phyloP scores from a whole-genome alignment of 1,284 basidiomycete species.

The Malassezia slooffiae region DNA sequence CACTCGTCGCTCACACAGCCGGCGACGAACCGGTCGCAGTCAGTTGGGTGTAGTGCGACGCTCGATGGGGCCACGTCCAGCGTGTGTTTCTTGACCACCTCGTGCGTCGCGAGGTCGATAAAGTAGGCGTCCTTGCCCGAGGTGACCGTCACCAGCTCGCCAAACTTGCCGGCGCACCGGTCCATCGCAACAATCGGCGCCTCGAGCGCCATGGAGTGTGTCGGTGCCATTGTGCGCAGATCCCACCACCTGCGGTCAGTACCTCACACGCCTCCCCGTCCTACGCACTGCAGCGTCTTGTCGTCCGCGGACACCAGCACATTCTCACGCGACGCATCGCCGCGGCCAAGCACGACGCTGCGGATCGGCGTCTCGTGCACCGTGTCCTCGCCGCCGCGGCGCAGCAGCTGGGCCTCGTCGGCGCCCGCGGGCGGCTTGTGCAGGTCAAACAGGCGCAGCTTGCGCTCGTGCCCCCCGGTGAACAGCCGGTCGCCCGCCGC shows the following conservation, averaged over 20 bases:
- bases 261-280: too few relatives aligned
- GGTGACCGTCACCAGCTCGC: slow-evolving; percentile 75
- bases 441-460: slow-evolving; percentile 86
- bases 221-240: slow-evolving; percentile 62
- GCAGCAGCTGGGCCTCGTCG: slow-evolving; percentile 64
- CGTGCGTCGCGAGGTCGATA: slow-evolving; percentile 49
- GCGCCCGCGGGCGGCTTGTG: slow-evolving; percentile 53
- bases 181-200: slow-evolving; percentile 88
- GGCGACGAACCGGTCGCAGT: slow-evolving; percentile 79
- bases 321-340: slow-evolving; percentile 54
- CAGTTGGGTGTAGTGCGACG: slow-evolving; percentile 78
- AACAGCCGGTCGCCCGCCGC: slow-evolving; percentile 59
- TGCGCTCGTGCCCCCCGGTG: slow-evolving; percentile 96
- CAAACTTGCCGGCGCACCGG: slow-evolving; percentile 58
- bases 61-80: slow-evolving; percentile 60
- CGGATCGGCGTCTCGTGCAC: slow-evolving; percentile 77
- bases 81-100: slow-evolving; percentile 23
- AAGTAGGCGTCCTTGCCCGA: slow-evolving; percentile 85
- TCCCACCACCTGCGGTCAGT: slow-evolving; percentile 99
- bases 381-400: slow-evolving; percentile 47
- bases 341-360: slow-evolving; percentile 73
- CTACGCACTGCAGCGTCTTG: slow-evolving; percentile 65
- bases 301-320: slow-evolving; percentile 79
- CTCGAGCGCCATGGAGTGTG: slow-evolving; percentile 62
- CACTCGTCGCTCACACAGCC: slow-evolving; percentile 86